Evolutionary conservation across 257 asterid genomes (phyloP), one percentile per base, ranked within the genome.

Genomic region (Knoxia roxburghii): DNA sequence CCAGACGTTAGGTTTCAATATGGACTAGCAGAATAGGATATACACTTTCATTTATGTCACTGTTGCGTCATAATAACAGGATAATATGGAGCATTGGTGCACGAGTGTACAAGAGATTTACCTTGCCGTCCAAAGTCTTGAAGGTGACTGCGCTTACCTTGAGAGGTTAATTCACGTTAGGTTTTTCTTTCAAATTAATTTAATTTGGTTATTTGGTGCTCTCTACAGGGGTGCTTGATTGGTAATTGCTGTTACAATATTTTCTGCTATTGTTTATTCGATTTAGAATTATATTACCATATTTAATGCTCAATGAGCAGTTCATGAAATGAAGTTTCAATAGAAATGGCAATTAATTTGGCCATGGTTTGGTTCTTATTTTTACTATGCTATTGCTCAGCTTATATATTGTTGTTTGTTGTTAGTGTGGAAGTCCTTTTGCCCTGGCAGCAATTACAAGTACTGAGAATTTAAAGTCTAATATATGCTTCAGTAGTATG

Each of bases 41-140:
- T 45, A 58, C 55, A 46, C 48, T 53, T 62, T 63, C 21, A 32
- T 29, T 26, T 39, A 61, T 71, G 29, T 61, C 51, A 26, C 73
- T 43, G n/a, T 12, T 77, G 41, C 72, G 72, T 68, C 67, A 76
- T 75, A 58, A 55, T 70, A 54, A 59, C 85, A 90, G 97, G 86
- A 84, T 93, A 82, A 86, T 83, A 69, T 93, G 99, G 99, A 90
- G 96, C 79, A 84, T 86, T 33, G 99, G 99, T 27, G 76, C 86
- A 17, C 82, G 89, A 72, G 90, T 90, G 32, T 82, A 76, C 79
- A 88, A 85, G 85, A 88, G 94, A 80, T 90, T 88, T 83, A 88
- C 90, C 14, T 72, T 82, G 75, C 89, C 92, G 45, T 86, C 97
- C 70, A 78, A 83, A 74, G 95, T 90, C 64, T 71, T 86, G 72